A percentile compares a stretch with the other conserved stretches of the same genome.
Conservation (phyloP, 2,329 filamentous ascomycete species). For the Penicillium sp. region DNA sequence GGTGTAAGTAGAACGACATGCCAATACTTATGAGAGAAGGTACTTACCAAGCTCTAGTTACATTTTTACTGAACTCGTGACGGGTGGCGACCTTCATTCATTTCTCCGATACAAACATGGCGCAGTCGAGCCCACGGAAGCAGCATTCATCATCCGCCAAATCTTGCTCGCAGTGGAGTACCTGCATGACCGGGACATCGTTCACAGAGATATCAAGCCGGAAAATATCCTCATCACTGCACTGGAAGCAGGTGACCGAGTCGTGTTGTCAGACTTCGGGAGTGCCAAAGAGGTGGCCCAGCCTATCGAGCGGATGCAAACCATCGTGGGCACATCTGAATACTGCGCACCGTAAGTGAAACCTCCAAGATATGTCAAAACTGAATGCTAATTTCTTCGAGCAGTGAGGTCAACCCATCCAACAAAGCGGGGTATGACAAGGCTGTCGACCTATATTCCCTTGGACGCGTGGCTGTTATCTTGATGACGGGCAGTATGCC, state of each 20-base stretch:
- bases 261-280: conserved; percentile 60
- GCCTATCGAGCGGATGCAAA: conserved; percentile 47
- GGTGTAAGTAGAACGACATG: conserved; percentile 37
- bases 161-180: conserved; percentile 56
- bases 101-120: conserved; percentile 51
- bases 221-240: conserved; percentile 60
- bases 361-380: background rate
- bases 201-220: conserved; percentile 60
- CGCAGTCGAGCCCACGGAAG: conserved; percentile 47
- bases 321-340: conserved; percentile 52
- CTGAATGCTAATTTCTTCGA: background rate
- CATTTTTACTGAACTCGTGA: conserved; percentile 58
- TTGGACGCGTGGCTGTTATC: conserved; percentile 53
- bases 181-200: conserved; percentile 52
- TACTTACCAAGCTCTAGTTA: conserved; percentile 40
- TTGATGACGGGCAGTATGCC: conserved; percentile 50
- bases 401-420: conserved; percentile 25
- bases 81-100: conserved; percentile 58
- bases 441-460: conserved; percentile 59
- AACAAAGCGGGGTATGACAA: conserved; percentile 50
- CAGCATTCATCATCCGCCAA: conserved; percentile 53
- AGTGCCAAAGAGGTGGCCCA: conserved; percentile 43
- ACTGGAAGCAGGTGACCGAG: conserved; percentile 46
- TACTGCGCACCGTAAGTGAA: conserved; percentile 56
- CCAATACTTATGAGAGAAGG: too few species aligned